Conservation (phyloP, 805 yeast species). For the Alloascoidea africana region DNA sequence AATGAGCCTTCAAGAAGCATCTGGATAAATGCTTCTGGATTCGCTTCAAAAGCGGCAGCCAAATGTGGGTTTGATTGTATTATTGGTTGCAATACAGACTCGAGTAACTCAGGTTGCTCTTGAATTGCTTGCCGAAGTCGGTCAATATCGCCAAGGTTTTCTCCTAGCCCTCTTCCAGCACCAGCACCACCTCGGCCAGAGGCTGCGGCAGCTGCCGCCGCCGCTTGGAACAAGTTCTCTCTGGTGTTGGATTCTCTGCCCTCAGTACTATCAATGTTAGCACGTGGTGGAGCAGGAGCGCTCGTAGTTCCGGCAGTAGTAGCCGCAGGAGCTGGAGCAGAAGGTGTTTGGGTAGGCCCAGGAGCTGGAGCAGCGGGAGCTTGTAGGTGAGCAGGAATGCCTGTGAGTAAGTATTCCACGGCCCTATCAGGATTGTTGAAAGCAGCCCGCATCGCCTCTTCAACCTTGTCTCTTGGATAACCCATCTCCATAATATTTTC, state of each 20-base stretch:
- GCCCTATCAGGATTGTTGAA: constrained; percentile 97
- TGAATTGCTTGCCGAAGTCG: constrained; percentile 66
- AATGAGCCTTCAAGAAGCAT: constrained; percentile 33
- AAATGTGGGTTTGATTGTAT: constrained; percentile 74
- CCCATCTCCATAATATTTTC: constrained; percentile 92
- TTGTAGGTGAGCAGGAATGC: constrained; percentile 58
- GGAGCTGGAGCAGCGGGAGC: constrained; percentile 18
- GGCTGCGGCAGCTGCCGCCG: constrained; percentile 21
- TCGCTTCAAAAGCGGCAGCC: constrained; percentile 40
- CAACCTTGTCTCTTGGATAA: constrained; percentile 75
- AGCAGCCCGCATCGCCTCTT: constrained; percentile 85
- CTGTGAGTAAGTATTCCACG: constrained; percentile 84
- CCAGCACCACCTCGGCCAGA: constrained; percentile 15
- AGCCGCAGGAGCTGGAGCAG: constrained; percentile 11
- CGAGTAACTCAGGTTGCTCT: constrained; percentile 79
- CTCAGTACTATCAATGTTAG: constrained; percentile 20
- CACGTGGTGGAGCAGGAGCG: constrained; percentile 10
- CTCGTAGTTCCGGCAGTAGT: constrained; percentile 9
- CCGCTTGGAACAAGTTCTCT: constrained; percentile 41
- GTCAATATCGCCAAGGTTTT: constrained; percentile 30
- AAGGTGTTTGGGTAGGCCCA: constrained; percentile 11
- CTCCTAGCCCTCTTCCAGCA: constrained; percentile 25
- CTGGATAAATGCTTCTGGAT: constrained; percentile 83
- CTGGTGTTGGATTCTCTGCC: no score
- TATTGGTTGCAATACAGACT: constrained; percentile 68